phyloP scores from a whole-genome alignment of 768 basidiomycete species.

The Gloeostereum incarnatum region DNA sequence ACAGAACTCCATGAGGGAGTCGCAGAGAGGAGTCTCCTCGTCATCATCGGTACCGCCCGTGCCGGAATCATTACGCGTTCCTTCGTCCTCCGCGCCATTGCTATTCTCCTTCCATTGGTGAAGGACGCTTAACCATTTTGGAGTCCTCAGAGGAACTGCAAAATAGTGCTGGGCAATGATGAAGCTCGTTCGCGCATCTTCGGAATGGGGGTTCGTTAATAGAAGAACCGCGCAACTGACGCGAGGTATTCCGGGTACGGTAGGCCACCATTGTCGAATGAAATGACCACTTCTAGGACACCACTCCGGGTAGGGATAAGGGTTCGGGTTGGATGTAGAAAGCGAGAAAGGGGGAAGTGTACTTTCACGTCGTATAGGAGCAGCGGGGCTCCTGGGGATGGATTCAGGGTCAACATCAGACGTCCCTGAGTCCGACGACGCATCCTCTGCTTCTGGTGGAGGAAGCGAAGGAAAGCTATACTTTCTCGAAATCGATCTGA shows the following conservation, averaged over 20 bases:
- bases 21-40: neutral
- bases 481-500: constrained; percentile 37
- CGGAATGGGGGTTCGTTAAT: constrained; percentile 52
- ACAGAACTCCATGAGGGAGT: neutral
- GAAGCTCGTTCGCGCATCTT: constrained; percentile 49
- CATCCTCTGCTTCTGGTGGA: neutral
- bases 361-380: too few species aligned
- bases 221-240: constrained; percentile 69
- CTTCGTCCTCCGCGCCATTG: neutral
- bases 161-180: constrained; percentile 74
- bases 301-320: constrained; percentile 61
- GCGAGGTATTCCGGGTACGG: constrained; percentile 48
- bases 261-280: constrained; percentile 78
- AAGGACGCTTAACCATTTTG: too few species aligned
- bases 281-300: constrained; percentile 70
- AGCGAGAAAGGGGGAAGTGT: too few species aligned
- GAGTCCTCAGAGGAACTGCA: too few species aligned
- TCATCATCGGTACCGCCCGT: neutral
- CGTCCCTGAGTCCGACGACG: neutral
- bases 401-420: neutral
- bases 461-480: constrained; percentile 35
- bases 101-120: too few species aligned
- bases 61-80: neutral
- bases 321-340: constrained; percentile 40
- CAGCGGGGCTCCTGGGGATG: constrained; percentile 4